Percentiles rank a stretch among this genome's conserved stretches.
Conservation (phyloP, 2,329 filamentous ascomycete genomes). For the Karstenula rhodostoma region DNA sequence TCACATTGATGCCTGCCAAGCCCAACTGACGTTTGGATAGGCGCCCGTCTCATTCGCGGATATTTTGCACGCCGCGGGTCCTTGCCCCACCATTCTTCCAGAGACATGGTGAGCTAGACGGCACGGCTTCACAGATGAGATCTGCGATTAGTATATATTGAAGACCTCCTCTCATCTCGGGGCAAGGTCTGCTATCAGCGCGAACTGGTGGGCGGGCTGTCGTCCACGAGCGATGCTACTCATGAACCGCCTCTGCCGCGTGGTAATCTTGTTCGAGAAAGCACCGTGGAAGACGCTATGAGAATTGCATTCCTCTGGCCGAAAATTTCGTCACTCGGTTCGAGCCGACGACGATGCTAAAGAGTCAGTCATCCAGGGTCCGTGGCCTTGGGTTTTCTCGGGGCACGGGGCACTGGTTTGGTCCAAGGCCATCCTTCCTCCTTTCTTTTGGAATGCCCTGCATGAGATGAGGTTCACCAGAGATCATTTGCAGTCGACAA, state of each 20-base stretch:
- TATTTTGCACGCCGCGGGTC: slow-evolving; percentile 1
- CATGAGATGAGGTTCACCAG: background rate
- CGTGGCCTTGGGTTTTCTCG: background rate
- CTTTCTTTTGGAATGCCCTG: background rate
- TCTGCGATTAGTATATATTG: slow-evolving; percentile 2
- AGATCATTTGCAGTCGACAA: background rate
- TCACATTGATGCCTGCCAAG: slow-evolving; percentile 17
- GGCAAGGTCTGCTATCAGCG: background rate
- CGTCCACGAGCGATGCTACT: background rate
- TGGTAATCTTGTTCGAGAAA: background rate
- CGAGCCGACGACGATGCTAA: background rate
- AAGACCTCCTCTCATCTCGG: slow-evolving; percentile 8
- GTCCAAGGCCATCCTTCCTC: background rate
- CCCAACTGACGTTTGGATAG: background rate
- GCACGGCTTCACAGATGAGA: background rate
- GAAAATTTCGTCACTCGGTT: background rate
- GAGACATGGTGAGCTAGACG: slow-evolving; percentile 1
- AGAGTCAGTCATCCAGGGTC: background rate
- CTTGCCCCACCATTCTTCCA: background rate
- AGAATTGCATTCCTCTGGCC: background rate
- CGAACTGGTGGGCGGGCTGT: background rate
- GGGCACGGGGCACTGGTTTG: background rate
- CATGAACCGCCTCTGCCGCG: background rate
- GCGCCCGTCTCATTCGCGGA: slow-evolving; percentile 15
- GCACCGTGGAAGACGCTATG: slow-evolving; percentile 1